A percentile compares a stretch with the other conserved stretches of the same genome.
Evolutionary conservation across 1,139 yeast genomes (phyloP).

Genomic region (Yamadazyma oceani): DNA sequence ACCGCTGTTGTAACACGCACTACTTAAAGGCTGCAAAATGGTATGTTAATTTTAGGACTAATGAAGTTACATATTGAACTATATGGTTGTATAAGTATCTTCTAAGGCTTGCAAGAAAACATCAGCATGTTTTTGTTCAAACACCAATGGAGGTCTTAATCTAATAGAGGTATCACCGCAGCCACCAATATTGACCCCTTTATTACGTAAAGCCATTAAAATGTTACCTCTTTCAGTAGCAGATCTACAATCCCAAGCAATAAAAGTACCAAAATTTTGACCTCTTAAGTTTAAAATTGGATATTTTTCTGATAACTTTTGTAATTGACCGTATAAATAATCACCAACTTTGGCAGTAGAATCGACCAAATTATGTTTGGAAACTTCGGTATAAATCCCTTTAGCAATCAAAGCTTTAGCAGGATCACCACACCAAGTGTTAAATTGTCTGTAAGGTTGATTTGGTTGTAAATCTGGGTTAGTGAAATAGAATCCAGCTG

Average conservation of each 20-base stretch:
- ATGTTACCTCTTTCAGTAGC: conserved; percentile 58
- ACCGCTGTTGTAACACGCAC: no score
- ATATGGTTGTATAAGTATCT: conserved; percentile 17
- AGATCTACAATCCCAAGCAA: conserved; percentile 70
- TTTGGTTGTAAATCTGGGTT: conserved; percentile 70
- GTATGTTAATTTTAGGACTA: no score
- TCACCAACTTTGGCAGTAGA: conserved; percentile 61
- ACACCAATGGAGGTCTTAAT: conserved; percentile 73
- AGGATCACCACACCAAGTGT: conserved; percentile 93
- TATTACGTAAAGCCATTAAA: conserved; percentile 52
- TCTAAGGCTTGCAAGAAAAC: conserved; percentile 51
- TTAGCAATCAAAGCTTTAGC: conserved; percentile 73
- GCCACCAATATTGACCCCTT: conserved; percentile 78
- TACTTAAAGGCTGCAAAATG: no score
- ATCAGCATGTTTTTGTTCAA: conserved; percentile 77
- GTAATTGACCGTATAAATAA: conserved; percentile 57
- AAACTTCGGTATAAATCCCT: conserved; percentile 64
- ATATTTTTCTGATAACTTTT: conserved; percentile 48
- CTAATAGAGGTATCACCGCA: conserved; percentile 75
- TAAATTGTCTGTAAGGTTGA: conserved; percentile 78
- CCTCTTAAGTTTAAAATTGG: conserved; percentile 71
- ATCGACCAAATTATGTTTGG: conserved; percentile 56
- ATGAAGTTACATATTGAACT: neutral
- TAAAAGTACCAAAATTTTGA: conserved; percentile 70
- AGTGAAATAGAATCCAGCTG: conserved; percentile 81